Base-by-base conservation (phyloP, 148 eudicot genomes). In the Hydrangea macrophylla region DNA sequence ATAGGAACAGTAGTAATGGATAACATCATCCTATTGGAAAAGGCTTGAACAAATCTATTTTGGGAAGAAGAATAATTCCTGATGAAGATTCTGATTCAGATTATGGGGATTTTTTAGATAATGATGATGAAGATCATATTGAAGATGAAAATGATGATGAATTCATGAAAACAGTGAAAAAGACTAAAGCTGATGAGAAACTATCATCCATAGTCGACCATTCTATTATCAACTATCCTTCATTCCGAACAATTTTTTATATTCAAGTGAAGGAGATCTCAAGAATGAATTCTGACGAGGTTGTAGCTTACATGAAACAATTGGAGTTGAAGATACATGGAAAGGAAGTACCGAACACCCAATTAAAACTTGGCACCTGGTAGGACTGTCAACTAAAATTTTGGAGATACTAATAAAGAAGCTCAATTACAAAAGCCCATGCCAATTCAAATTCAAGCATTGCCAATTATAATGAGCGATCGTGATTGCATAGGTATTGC, bases 71-170 rank as follows among this genome's bases (percentile, higher is more conserved):
- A 75, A 88, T 88, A 3, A 79, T 88, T 66, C 87, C 87, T 4
- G 86, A 81, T 39, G 92, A 88, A 69, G 82, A 85, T 77, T 85
- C 87, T 58, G 89, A 83, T 37, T 70, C 79, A 36, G 92, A 85
- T 56, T 81, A 79, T 53, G 81, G 60, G 62, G 87, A 76, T n/a
- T n/a, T n/a, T 39, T 13, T 26, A 24, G 88, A 82, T 30, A 71
- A 85, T 28, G 84, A 75, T 1, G 89, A 80, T 64, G n/a, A n/a
- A n/a, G 66, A 64, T 56, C 80, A 80, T 35, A 23, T 58, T 55
- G 92, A 84, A 61, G 89, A 88, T 51, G 92, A 88, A 82, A 85
- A 85, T 68, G 92, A 88, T 79, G 92, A n/a, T n/a, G n/a, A n/a
- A n/a, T n/a, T n/a, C n/a, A n/a, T n/a, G n/a, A n/a, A n/a, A n/a